Evolutionary conservation across 2,329 filamentous ascomycete species (phyloP), one percentile per base, ranked within the genome.

Genomic region (Aspergillus eucalypticola): DNA sequence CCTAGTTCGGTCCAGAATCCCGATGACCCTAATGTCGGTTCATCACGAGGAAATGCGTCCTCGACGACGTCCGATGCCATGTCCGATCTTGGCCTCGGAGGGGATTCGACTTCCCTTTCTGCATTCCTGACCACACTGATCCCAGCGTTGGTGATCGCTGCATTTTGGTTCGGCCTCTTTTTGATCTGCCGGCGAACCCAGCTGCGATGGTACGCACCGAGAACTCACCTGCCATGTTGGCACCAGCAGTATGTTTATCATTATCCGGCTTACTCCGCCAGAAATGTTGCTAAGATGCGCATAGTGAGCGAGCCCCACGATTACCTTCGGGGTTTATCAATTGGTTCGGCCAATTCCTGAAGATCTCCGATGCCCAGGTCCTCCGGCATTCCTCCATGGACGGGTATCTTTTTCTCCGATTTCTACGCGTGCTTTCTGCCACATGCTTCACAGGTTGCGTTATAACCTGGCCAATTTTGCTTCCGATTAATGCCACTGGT

Each of bases 371-470:
- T 73, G 86, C 87, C 21, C 90, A 91, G 71, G 86, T 93, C n/a
- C 86, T 98, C 7, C 90, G 95, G 69, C 91, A 96, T 78, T 91
- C 92, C 66, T 96, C 92, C 1, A 85, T 98, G 55, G 94, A 98
- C 74, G 90, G 90, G 23, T 98, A 93, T 76, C 88, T 98, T 48
- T 96, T 96, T 75, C 82, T 98, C 23, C 91, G 94, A 21, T 96
- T 94, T 69, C 79, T 98, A 64, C 89, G 91, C 67, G 89, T 95
- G 48, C 81, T 90, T 46, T 88, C 89, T 63, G 83, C 90, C 60
- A 89, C 94, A 63, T 93, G 89, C 74, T 84, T 97, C 29, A 88
- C 91, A 6, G 95, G 94, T 51, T 91, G 90, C 69, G 79, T 86
- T 66, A 88, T 97, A 61, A 92, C 91, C 39, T 96, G 91, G 90